Percentiles rank a stretch among this genome's conserved stretches.
Evolutionary conservation across 106 monocot genomes (phyloP).

Genomic region (Dendrobium officinale): DNA sequence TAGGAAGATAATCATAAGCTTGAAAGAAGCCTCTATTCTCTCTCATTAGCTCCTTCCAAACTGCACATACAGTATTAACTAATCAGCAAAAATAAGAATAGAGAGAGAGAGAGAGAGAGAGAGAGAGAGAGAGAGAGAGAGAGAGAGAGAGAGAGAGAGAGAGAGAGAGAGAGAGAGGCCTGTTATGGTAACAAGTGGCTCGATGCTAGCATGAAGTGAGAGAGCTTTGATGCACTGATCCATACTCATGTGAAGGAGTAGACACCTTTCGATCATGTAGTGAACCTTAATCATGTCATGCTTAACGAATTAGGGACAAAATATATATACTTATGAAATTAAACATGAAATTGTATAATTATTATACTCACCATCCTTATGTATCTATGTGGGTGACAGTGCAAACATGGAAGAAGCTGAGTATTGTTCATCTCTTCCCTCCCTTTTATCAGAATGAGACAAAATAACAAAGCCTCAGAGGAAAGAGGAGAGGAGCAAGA

Average conservation of each 20-base stretch:
- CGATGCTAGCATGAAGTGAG: conserved; percentile 34
- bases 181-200: conserved; percentile 34
- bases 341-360: too few species aligned
- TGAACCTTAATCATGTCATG: conserved; percentile 1
- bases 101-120: conserved; percentile 1
- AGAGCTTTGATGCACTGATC: conserved; percentile 48
- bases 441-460: background rate
- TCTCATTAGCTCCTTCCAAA: conserved; percentile 41
- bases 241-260: conserved; percentile 44
- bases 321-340: too few species aligned
- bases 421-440: background rate
- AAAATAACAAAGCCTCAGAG: background rate
- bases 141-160: background rate
- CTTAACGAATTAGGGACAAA: background rate
- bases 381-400: background rate
- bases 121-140: conserved; percentile 10
- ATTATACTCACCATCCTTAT: background rate
- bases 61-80: conserved; percentile 17
- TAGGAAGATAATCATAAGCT: conserved; percentile 21
- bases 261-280: conserved; percentile 59
- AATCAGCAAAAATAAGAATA: too few species aligned
- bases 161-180: conserved; percentile 9
- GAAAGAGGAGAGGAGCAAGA: background rate
- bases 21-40: conserved; percentile 49
- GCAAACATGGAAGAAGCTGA: background rate